Percentiles rank a stretch among this genome's conserved stretches.
phyloP scores from a whole-genome alignment of 2,329 filamentous ascomycete genomes.

The Diaporthe batatas region DNA sequence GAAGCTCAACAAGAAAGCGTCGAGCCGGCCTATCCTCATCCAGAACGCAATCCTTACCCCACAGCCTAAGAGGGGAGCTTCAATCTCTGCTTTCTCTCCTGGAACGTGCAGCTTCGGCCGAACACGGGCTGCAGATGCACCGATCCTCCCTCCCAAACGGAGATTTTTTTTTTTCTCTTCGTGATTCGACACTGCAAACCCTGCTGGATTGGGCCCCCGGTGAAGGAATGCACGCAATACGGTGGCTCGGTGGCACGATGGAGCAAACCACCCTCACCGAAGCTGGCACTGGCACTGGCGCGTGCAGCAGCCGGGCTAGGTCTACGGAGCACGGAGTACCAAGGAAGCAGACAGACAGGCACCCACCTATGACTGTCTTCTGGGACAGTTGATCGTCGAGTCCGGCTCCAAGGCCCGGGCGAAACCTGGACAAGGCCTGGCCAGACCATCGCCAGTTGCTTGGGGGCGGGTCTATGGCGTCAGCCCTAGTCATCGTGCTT shows the following conservation, averaged over 20 bases:
- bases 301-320: not conserved
- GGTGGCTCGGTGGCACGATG: slow-evolving; percentile 15
- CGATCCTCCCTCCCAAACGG: slow-evolving; percentile 22
- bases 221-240: slow-evolving; percentile 13
- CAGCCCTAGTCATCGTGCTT: slow-evolving; percentile 23
- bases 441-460: slow-evolving; percentile 21
- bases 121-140: slow-evolving; percentile 18
- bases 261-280: slow-evolving; percentile 17
- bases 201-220: slow-evolving; percentile 14
- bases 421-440: not conserved
- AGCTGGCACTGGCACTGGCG: slow-evolving; percentile 16
- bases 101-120: slow-evolving; percentile 22
- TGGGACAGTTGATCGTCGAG: slow-evolving; percentile 5
- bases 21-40: slow-evolving; percentile 19
- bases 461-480: slow-evolving; percentile 19
- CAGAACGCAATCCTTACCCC: slow-evolving; percentile 18
- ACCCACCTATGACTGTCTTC: not conserved
- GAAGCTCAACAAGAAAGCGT: slow-evolving; percentile 13
- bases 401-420: slow-evolving; percentile 16
- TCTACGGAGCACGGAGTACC: not conserved
- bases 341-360: not conserved
- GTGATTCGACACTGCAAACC: slow-evolving; percentile 14
- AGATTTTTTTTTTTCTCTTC: not conserved
- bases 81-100: slow-evolving; percentile 17
- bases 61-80: slow-evolving; percentile 18